phyloP scores from a whole-genome alignment of 2,329 filamentous ascomycete genomes.

The Simplicillium aogashimaense region DNA sequence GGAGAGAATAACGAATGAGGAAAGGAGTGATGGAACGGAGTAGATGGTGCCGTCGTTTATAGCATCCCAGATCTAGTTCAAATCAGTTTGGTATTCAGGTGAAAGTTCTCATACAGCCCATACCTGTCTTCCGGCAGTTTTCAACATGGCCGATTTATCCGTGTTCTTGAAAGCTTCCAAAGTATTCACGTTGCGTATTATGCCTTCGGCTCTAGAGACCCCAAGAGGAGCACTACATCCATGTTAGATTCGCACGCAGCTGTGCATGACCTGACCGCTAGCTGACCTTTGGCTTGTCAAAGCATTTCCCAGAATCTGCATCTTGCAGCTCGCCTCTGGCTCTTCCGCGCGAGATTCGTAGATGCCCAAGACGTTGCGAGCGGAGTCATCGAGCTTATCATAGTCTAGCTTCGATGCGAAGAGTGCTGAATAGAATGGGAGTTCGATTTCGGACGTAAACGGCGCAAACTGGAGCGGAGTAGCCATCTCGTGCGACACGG shows the following conservation, averaged over 20 bases:
- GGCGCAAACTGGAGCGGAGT: conserved; percentile 61
- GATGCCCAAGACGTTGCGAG: conserved; percentile 73
- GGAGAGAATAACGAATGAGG: conserved; percentile 80
- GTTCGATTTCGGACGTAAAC: conserved; percentile 87
- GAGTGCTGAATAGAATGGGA: conserved; percentile 90
- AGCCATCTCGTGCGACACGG: conserved; percentile 33
- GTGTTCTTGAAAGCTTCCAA: conserved; percentile 83
- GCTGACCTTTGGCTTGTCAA: conserved; percentile 74
- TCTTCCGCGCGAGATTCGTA: conserved; percentile 76
- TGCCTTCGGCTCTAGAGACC: conserved; percentile 77
- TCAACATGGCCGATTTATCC: conserved; percentile 70
- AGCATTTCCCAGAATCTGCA: conserved; percentile 84
- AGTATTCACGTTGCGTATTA: conserved; percentile 94
- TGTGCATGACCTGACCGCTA: not conserved
- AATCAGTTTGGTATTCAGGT: not conserved
- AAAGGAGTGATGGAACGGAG: conserved; percentile 81
- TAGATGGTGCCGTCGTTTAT: conserved; percentile 96
- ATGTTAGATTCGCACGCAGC: conserved; percentile 1
- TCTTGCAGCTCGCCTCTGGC: conserved; percentile 69
- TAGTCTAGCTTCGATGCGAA: conserved; percentile 90
- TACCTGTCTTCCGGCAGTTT: conserved; percentile 70
- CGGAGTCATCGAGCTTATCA: conserved; percentile 92
- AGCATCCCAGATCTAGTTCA: conserved; percentile 82
- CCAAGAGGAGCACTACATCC: conserved; percentile 51
- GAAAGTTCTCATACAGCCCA: conserved; percentile 10